Evolutionary conservation across 371 early-diverging fungal genomes (phyloP).

Genomic region (Apophysomyces trapeziformis): DNA sequence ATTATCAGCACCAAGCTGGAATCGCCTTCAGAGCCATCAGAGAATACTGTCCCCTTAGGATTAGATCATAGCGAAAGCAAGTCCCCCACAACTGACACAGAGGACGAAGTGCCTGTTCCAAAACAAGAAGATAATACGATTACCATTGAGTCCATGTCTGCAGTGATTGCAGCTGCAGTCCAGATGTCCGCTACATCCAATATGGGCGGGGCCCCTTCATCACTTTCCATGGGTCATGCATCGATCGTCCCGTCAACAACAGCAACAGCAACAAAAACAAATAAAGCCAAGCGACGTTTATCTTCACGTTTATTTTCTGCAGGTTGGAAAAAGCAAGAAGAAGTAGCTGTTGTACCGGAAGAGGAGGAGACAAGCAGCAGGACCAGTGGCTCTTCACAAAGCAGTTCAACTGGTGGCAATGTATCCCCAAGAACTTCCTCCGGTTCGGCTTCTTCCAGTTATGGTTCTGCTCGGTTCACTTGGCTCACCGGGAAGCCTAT

Average conservation of each 20-base stretch:
- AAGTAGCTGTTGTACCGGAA: neutral
- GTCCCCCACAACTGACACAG: neutral
- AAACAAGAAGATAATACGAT: constrained; percentile 17
- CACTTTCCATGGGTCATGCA: constrained; percentile 47
- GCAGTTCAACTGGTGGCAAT: constrained; percentile 7
- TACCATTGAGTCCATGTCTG: constrained; percentile 52
- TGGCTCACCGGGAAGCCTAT: constrained; percentile 15
- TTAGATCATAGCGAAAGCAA: neutral
- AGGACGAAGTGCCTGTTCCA: constrained; percentile 14
- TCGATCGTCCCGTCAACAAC: constrained; percentile 36
- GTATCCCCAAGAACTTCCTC: constrained; percentile 18
- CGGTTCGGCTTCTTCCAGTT: constrained; percentile 5
- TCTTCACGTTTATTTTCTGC: constrained; percentile 11
- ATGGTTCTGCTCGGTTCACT: constrained; percentile 20
- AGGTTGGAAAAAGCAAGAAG: constrained; percentile 11
- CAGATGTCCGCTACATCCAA: constrained; percentile 37
- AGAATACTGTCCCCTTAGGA: constrained; percentile 1
- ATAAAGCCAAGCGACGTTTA: constrained; percentile 5
- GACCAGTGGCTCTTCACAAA: constrained; percentile 17
- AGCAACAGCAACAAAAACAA: neutral
- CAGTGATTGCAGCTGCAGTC: constrained; percentile 52
- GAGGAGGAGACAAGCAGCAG: constrained; percentile 8
- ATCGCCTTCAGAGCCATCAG: neutral
- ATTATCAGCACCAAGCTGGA: constrained; percentile 23
- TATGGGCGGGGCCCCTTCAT: constrained; percentile 30